phyloP scores from a whole-genome alignment of 208 protist species.

The Leishmania tropica region DNA sequence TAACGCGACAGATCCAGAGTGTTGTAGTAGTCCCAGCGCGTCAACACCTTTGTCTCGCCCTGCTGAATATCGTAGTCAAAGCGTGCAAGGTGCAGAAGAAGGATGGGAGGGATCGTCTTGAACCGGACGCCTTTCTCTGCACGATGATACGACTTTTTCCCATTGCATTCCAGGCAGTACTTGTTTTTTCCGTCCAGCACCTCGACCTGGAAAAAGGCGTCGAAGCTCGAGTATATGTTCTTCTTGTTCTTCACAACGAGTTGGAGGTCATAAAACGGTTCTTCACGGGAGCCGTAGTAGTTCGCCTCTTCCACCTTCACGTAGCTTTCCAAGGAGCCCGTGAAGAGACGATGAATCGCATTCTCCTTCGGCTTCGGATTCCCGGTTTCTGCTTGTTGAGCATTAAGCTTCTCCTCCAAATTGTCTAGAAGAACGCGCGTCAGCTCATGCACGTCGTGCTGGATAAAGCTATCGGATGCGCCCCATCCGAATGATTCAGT shows the following conservation, averaged over 20 bases:
- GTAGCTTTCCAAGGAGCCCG: conserved; percentile 80
- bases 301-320: conserved; percentile 84
- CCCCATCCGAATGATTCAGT: conserved; percentile 94
- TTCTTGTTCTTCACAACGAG: conserved; percentile 89
- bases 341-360: conserved; percentile 77
- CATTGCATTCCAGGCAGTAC: conserved; percentile 88
- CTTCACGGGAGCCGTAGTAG: conserved; percentile 77
- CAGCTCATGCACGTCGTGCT: conserved; percentile 94
- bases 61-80: conserved; percentile 90
- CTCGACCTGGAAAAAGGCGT: conserved; percentile 89
- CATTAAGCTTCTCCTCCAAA: conserved; percentile 76
- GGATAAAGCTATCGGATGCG: conserved; percentile 86
- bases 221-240: conserved; percentile 88
- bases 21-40: conserved; percentile 86
- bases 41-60: conserved; percentile 89
- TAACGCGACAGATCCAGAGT: conserved; percentile 84
- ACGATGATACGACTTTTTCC: conserved; percentile 75
- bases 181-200: conserved; percentile 94
- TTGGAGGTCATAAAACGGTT: conserved; percentile 93
- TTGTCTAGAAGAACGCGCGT: conserved; percentile 87
- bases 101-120: conserved; percentile 80
- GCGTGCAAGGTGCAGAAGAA: conserved; percentile 90
- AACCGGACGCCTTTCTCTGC: conserved; percentile 89
- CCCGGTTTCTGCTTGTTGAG: conserved; percentile 21
- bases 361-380: conserved; percentile 41